phyloP scores from a whole-genome alignment of 208 protist genomes.

The Acanthamoeba rhysodes region DNA sequence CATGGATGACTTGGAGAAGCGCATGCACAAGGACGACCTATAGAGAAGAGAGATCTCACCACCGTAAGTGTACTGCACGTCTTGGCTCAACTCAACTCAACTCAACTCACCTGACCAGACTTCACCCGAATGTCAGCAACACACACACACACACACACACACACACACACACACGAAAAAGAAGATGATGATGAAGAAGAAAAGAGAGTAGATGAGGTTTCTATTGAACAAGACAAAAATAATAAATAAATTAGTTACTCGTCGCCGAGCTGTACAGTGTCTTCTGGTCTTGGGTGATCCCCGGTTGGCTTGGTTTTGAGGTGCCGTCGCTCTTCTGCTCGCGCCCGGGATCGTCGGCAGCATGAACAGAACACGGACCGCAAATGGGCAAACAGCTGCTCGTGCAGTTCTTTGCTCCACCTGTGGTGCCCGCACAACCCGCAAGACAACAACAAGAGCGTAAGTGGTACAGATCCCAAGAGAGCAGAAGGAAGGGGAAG shows the following conservation, averaged over 20 bases:
- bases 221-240: neutral
- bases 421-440: neutral
- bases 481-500: neutral
- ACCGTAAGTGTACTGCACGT: too few species aligned
- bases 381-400: conserved; percentile 20
- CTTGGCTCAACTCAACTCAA: too few species aligned
- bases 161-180: too few species aligned
- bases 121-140: neutral
- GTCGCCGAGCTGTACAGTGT: conserved; percentile 50
- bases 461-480: neutral
- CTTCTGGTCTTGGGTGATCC: neutral
- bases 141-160: too few species aligned
- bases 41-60: neutral
- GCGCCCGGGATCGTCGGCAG: neutral
- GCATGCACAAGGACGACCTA: conserved; percentile 53
- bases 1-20: neutral
- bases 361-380: neutral
- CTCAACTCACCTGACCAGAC: neutral
- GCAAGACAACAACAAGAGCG: neutral
- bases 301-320: neutral
- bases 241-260: conserved; percentile 51
- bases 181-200: neutral
- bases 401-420: conserved; percentile 45
- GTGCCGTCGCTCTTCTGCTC: neutral
- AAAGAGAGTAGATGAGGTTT: neutral